Evolutionary conservation across 805 yeast species (phyloP), one percentile per base, ranked within the genome.

Genomic region (Hemisphaericaspora nanyangensis): DNA sequence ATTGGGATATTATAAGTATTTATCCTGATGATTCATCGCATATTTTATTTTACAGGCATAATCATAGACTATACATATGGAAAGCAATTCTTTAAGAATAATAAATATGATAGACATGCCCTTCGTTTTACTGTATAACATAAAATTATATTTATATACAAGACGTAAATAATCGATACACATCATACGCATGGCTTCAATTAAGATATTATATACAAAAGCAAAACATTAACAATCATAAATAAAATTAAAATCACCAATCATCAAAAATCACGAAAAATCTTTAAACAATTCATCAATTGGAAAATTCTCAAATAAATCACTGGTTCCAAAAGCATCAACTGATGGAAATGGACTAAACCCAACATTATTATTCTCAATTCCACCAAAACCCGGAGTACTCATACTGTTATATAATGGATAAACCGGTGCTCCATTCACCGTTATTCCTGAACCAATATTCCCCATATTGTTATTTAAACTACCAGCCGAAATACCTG

Each of bases 271-370:
- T 34, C 31, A 36, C 8, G 34, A 28, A 31, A 40, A 40, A 37
- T 43, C 41, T 29, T 40, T 40, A 34, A 43, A 43, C 17, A 43
- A 36, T 32, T 43, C 47, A 22, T 43, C 47, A 29, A 43, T 28
- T 7, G 47, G 44, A 25, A 37, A 35, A 19, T 37, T 34, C 26
- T 43, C 47, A 34, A 43, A 43, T 15, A 43, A 18, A 15, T 39
- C 31, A 30, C 10, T 34, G 17, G 11, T 26, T 17, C 17, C 17
- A 15, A 24, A 31, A 11, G 28, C 15, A 20, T 17, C 17, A 20
- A 19, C 24, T 11, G 18, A 12, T 16, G 28, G 35, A 8, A 32
- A 7, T 19, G 34, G 20, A 6, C 34, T 31, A 17, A 29, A 29
- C 7, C 34, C 26, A 19, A 16, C 34, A 22, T 22, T 22, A 5